Base-by-base conservation (phyloP, 805 yeast species). In the Saccharomyces kudriavzevii region DNA sequence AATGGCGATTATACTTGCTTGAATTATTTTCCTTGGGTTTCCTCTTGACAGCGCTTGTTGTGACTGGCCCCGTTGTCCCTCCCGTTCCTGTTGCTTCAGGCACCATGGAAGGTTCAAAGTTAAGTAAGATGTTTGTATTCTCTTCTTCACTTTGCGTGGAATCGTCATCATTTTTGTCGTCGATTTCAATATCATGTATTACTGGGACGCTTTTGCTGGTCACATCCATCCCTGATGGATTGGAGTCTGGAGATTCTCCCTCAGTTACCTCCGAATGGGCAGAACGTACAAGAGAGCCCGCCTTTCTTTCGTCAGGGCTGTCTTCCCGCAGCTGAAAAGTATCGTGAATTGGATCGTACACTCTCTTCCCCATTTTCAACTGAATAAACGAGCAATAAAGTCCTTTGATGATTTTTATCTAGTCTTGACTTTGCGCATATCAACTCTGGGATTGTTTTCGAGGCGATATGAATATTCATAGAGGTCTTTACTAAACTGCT, bases 1-100 rank as follows among this genome's bases (percentile, higher is more conserved):
- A 69, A 68, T 85, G 90, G 47, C 87, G 60, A 43, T 51, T 52
- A 40, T 61, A 61, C 46, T 56, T 56, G 29, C 54, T 49, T 10
- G 29, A n/a, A 14, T 43, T 45, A 35, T 20, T 47, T 6, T 35
- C 43, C 10, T 35, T 35, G 22, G 43, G 22, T 13, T 35, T 35
- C 11, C 24, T 35, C 17, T 17, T 35, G 17, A 5, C 43, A 35
- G 43, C 9, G 24, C 14, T 43, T 20, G 48, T 40, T 82, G 86
- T 35, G 8, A 5, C 13, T 35, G 24, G 24, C 43, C 43, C 43
- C 11, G 13, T 20, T 35, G 24, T 11, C 22, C 24, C 24, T 6
- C 43, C 24, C 13, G 43, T 11, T n/a, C 43, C 43, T 5, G 27
- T 47, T 27, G 35, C 30, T 27, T 17, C 30, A 17, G 60, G 57